Base-by-base conservation (phyloP, 2,329 filamentous ascomycete genomes). In the Drechslerella stenobrocha region DNA sequence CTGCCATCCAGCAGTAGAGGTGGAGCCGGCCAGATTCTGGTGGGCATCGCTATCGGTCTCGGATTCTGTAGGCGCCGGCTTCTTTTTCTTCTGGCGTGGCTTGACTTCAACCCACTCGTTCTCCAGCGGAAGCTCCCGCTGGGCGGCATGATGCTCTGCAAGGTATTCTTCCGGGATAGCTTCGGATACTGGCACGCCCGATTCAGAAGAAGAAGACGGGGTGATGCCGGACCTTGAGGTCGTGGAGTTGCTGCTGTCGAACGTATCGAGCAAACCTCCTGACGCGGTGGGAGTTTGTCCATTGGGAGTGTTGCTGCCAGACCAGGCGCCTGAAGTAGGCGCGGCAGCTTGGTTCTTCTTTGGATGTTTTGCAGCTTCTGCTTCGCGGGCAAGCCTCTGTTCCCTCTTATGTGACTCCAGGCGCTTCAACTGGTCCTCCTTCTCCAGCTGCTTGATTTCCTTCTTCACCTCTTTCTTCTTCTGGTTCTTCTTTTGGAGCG, bases 71-170 rank as follows among this genome's bases (percentile, higher is more conserved):
- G 59, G 60, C 18, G 40, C 61, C 37, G 44, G 50, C 56, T 69
- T 69, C 55, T 69, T 69, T 45, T 69, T 61, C 57, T 69, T 69
- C 56, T 61, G 55, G 11, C 51, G 55, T n/a, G 50, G 50, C 18
- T 61, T 61, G 20, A 69, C 63, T 34, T 69, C 63, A 40, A 69
- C 57, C 63, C 63, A 69, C 23, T 69, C 61, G 42, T 66, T 66
- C 40, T 66, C 61, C 20, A 53, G 50, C 3, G 52, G 52, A 13
- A 66, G 26, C 48, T 69, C 55, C 22, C 55, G 34, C 24, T 61
- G 63, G 13, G 44, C 63, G n/a, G 55, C 55, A 37, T 47, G 37
- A 40, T 69, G 51, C 35, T 63, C 58, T 13, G 45, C 58, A 11
- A 53, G 58, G 20, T 30, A 55, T 24, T 69, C 63, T 32, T 60